Evolutionary conservation across 495 filamentous ascomycete species (phyloP), one percentile per base, ranked within the genome.

Genomic region (Daldinia decipiens): DNA sequence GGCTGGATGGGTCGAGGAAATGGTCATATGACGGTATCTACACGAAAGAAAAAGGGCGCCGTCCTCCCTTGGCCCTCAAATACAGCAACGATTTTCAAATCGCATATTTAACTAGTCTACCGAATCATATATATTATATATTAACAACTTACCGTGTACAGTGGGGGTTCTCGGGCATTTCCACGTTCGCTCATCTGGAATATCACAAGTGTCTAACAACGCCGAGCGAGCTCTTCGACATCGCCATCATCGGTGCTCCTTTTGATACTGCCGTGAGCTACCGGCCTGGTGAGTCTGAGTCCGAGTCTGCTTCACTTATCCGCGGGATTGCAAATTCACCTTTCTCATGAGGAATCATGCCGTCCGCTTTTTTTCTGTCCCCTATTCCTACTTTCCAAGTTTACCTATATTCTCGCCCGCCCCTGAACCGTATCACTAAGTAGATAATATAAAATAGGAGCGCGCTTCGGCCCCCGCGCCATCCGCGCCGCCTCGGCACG

Each of bases 201-300:
- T 86, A 93, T 67, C 83, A 88, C 58, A 92, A 90, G 59, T 95
- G 92, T 72, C 82, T 95, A 2, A 89, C 88, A 32, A 86, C 87
- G 52, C 91, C 90, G 0, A 79, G 86, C 39, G 85, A 86, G 67
- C 75, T 79, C 27, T 95, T 89, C 70, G 93, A 96, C 76, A 93
- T 96, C 67, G 93, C 84, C 34, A 87, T 96, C 54, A 87, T 96
- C 55, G 93, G 93, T 1, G 92, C 88, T 1, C 93, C 93, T 0
- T 96, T 96, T 74, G 93, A 96, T 77, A 95, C 92, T 0, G 91
- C 92, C 17, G 90, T 92, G 17, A 89, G 82, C 69, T 95, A 95
- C 80, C 82, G 93, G 69, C 93, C 93, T 56, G 91, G 91, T 88
- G 77, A 45, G 80, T 67, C 43, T 3, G 45, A 45, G 80, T 67